These are phyloP conservation scores for Xylaria acuta DNA, from an alignment of 495 filamentous ascomycete species.

Conservation along the genomic window DNA sequence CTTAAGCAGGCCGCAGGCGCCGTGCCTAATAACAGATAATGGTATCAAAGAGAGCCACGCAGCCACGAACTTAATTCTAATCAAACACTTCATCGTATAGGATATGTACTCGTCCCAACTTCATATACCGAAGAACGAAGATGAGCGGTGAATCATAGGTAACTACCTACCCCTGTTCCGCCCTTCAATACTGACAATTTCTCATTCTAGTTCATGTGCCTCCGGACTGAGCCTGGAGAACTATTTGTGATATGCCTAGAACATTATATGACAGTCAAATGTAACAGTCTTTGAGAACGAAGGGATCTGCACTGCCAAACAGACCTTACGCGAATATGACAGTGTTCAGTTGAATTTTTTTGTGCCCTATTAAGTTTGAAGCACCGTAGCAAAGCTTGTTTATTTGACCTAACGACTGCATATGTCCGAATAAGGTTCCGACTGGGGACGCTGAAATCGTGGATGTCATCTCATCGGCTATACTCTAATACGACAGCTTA, in stretches of 20 bases:
- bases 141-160: constrained; percentile 12
- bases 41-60: not conserved
- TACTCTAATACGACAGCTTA: constrained; percentile 3
- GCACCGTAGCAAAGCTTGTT: not conserved
- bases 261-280: not conserved
- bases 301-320: not conserved
- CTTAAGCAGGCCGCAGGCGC: not conserved
- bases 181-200: not conserved
- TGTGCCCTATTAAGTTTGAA: not conserved
- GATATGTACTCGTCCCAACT: not conserved
- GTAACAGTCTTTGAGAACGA: not conserved
- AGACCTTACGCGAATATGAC: not conserved
- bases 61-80: not conserved
- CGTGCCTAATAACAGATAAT: not conserved
- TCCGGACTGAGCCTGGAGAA: not conserved
- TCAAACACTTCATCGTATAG: not conserved
- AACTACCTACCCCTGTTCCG: not conserved
- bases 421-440: constrained; percentile 10
- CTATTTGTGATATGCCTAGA: not conserved
- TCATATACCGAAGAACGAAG: not conserved
- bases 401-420: not conserved
- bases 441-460: not conserved
- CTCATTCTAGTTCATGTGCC: not conserved
- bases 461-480: not conserved
- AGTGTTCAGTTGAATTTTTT: not conserved